Percentiles rank a stretch among this genome's conserved stretches.
Evolutionary conservation across 805 yeast genomes (phyloP).

Genomic region (Candida vaughaniae): DNA sequence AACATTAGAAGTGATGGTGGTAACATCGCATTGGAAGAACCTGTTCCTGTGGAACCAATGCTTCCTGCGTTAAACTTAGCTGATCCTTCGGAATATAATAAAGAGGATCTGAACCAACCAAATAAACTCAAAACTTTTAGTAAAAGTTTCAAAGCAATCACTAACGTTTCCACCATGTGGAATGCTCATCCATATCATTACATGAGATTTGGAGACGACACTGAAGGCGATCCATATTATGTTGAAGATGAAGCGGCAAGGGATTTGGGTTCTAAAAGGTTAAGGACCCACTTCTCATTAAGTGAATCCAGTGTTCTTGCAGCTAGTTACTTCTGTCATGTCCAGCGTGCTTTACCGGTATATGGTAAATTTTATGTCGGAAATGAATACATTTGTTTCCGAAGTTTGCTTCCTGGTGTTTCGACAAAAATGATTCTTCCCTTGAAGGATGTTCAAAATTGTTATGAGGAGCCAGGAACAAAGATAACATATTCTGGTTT

Average conservation of each 20-base stretch:
- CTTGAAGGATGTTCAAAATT: constrained; percentile 64
- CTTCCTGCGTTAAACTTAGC: constrained; percentile 22
- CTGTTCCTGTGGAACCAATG: constrained; percentile 8
- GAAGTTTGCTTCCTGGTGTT: constrained; percentile 76
- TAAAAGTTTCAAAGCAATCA: constrained; percentile 29
- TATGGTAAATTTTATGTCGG: constrained; percentile 85
- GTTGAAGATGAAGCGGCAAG: constrained; percentile 46
- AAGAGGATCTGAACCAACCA: constrained; percentile 10
- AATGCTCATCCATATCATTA: constrained; percentile 64
- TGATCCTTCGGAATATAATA: constrained; percentile 25
- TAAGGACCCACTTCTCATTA: constrained; percentile 64
- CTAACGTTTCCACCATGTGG: constrained; percentile 46
- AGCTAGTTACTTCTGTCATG: constrained; percentile 68
- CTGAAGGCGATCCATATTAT: constrained; percentile 49
- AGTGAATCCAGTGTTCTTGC: constrained; percentile 49
- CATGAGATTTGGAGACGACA: constrained; percentile 33
- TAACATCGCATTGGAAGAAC: neutral
- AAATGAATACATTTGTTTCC: constrained; percentile 66
- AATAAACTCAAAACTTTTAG: constrained; percentile 19
- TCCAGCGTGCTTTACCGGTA: constrained; percentile 69
- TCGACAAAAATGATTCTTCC: constrained; percentile 84
- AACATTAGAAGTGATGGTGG: neutral
- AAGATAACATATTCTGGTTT: constrained; percentile 69
- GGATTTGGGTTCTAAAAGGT: constrained; percentile 52
- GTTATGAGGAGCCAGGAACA: constrained; percentile 65